A percentile compares a stretch with the other conserved stretches of the same genome.
These are phyloP conservation scores for Sporisorium sorghi DNA, from an alignment of 1,284 basidiomycete genomes.

Conservation along the genomic window DNA sequence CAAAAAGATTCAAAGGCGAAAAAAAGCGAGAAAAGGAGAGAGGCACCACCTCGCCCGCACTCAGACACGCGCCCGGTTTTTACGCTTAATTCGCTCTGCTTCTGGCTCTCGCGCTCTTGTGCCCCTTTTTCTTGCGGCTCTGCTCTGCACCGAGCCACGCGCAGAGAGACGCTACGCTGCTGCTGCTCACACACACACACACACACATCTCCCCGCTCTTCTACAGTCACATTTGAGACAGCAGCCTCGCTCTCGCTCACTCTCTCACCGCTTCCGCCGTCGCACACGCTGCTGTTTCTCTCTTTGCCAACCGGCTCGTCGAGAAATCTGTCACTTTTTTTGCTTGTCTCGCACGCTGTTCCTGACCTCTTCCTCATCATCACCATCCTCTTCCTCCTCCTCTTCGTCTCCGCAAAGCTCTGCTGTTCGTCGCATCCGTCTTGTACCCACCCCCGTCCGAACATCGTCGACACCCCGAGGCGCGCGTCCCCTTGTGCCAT, in stretches of 20 bases:
- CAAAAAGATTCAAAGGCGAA: not conserved
- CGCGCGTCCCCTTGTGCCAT: not conserved
- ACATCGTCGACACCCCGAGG: not conserved
- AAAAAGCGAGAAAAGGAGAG: not conserved
- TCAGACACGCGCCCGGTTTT: slow-evolving; percentile 6
- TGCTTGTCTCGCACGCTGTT: too few species aligned
- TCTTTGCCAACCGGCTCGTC: not conserved
- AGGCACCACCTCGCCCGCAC: not conserved
- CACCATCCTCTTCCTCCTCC: not conserved
- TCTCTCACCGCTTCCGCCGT: slow-evolving; percentile 6
- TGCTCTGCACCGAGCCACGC: not conserved
- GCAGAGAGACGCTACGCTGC: too few species aligned
- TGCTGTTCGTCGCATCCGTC: not conserved
- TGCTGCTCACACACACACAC: too few species aligned
- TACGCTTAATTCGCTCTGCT: not conserved
- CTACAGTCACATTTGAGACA: too few species aligned
- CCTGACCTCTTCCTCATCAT: not conserved
- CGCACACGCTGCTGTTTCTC: slow-evolving; percentile 11
- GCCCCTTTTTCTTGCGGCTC: too few species aligned
- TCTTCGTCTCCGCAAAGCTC: not conserved
- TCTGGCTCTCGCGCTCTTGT: not conserved
- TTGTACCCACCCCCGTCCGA: not conserved
- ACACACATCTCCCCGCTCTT: slow-evolving; percentile 6
- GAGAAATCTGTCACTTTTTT: slow-evolving; percentile 20
- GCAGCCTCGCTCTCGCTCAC: not conserved